Evolutionary conservation across 2,329 filamentous ascomycete genomes (phyloP).

Genomic region (Aspergillus sojae): DNA sequence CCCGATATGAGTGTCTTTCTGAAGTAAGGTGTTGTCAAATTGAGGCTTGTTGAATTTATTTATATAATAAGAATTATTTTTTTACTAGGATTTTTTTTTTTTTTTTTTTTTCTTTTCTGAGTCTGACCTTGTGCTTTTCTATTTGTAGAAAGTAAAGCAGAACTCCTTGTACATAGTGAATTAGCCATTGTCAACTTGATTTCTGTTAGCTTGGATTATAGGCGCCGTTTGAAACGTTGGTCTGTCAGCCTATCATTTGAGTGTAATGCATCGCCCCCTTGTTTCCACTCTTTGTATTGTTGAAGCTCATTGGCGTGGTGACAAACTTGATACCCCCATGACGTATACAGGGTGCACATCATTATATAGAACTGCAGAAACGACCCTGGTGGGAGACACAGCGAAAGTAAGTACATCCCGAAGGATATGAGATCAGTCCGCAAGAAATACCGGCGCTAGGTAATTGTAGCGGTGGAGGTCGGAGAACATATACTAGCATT

Average conservation of each 20-base stretch:
- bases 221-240: neutral
- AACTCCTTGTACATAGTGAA: neutral
- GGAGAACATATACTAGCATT: neutral
- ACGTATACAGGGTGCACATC: neutral
- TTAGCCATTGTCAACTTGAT: neutral
- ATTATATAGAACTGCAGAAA: neutral
- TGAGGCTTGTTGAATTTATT: neutral
- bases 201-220: no score
- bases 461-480: neutral
- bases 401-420: neutral
- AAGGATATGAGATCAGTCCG: constrained; percentile 1
- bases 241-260: neutral
- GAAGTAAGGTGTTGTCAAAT: neutral
- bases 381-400: neutral
- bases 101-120: neutral
- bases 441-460: constrained; percentile 1
- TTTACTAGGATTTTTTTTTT: neutral
- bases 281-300: neutral
- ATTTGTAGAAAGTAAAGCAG: neutral
- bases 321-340: neutral
- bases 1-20: no score
- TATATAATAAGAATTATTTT: neutral
- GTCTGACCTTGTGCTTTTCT: neutral
- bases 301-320: neutral
- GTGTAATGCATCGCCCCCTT: neutral